These are phyloP conservation scores for Closterium sp. DNA, from an alignment of 139 green algal genomes.

Conservation along the genomic window DNA sequence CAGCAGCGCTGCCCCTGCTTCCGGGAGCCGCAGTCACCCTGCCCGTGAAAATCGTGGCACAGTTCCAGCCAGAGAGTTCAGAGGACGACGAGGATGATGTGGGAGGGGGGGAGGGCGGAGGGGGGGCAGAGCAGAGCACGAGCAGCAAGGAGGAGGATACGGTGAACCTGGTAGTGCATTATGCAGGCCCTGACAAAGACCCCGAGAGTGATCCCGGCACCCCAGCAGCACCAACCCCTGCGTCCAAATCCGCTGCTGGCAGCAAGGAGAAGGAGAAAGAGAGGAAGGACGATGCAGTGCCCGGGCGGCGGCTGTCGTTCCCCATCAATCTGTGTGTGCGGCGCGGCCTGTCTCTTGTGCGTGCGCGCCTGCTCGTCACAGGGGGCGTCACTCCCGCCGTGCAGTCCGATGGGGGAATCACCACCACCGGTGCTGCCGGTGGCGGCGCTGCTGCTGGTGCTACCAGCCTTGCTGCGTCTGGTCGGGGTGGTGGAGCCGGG, in stretches of 20 bases:
- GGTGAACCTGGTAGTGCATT: slow-evolving; percentile 34
- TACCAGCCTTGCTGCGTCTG: background rate
- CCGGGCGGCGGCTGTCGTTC: slow-evolving; percentile 29
- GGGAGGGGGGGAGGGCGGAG: background rate
- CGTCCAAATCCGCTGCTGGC: background rate
- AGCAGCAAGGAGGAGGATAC: slow-evolving; percentile 20
- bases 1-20: slow-evolving; percentile 20
- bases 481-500: background rate
- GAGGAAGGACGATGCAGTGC: background rate
- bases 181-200: slow-evolving; percentile 23
- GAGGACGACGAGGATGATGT: background rate
- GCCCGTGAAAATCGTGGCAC: slow-evolving; percentile 21
- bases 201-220: background rate
- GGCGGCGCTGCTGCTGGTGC: background rate
- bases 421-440: background rate
- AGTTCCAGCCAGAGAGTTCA: background rate
- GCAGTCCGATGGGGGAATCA: background rate
- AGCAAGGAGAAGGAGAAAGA: background rate
- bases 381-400: background rate
- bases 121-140: background rate
- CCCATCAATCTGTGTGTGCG: slow-evolving; percentile 45
- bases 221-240: background rate
- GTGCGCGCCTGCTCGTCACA: slow-evolving; percentile 24
- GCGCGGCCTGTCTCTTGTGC: slow-evolving; percentile 33
- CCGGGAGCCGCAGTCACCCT: slow-evolving; percentile 30